Conservation (phyloP, 306 rosid species). For the peach (Prunus persica) region DNA sequence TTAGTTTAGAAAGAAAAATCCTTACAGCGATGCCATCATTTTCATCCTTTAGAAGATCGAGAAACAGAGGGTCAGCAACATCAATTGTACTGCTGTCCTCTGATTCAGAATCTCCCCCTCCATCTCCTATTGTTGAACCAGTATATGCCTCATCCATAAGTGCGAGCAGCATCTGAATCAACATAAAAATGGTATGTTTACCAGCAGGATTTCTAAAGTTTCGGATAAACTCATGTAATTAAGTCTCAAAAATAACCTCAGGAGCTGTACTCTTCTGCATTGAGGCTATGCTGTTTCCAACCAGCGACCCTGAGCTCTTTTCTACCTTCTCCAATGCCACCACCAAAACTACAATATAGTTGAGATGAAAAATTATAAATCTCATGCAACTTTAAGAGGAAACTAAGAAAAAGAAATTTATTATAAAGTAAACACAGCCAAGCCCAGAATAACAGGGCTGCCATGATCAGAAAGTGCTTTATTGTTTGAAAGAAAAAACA, state of each 20-base stretch:
- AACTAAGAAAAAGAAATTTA: neutral
- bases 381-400: neutral
- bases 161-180: slow-evolving; percentile 84
- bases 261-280: slow-evolving; percentile 95
- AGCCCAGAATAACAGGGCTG: too few relatives aligned
- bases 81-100: slow-evolving; percentile 76
- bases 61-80: slow-evolving; percentile 81
- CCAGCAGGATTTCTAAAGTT: slow-evolving; percentile 18
- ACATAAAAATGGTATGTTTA: slow-evolving; percentile 16
- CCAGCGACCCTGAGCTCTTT: slow-evolving; percentile 74
- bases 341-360: slow-evolving; percentile 58
- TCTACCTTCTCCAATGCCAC: slow-evolving; percentile 95
- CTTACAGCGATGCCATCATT: slow-evolving; percentile 94
- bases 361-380: slow-evolving; percentile 21
- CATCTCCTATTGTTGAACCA: slow-evolving; percentile 91
- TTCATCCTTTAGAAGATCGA: slow-evolving; percentile 94
- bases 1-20: slow-evolving; percentile 15
- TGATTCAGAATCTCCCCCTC: slow-evolving; percentile 88
- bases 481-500: neutral
- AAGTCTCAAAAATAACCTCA: slow-evolving; percentile 52
- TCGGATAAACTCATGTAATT: slow-evolving; percentile 8
- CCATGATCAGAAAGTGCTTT: too few relatives aligned
- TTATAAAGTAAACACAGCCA: neutral
- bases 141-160: slow-evolving; percentile 99
- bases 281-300: slow-evolving; percentile 87